phyloP scores from a whole-genome alignment of 805 yeast genomes.

The Metschnikowia continentalis region DNA sequence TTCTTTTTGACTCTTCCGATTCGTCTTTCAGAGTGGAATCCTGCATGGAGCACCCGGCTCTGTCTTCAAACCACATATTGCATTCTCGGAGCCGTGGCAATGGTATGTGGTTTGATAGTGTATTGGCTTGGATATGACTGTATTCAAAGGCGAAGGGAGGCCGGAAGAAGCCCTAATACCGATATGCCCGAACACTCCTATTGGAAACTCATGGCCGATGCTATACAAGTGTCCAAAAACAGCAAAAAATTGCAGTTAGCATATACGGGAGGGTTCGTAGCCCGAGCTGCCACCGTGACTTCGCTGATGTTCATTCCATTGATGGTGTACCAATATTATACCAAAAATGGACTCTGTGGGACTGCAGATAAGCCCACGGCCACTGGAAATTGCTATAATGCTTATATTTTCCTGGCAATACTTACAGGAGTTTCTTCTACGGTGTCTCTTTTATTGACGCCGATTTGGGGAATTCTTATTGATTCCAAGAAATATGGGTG shows the following conservation, averaged over 20 bases:
- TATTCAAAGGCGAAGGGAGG: conserved; percentile 28
- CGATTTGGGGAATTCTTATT: conserved; percentile 57
- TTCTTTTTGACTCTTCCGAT: conserved; percentile 56
- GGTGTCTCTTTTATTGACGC: conserved; percentile 55
- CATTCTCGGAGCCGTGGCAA: conserved; percentile 42
- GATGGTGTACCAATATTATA: conserved; percentile 54
- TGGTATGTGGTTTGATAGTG: conserved; percentile 37
- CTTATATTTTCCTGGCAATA: conserved; percentile 62
- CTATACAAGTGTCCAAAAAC: conserved; percentile 43
- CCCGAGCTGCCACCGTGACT: conserved; percentile 59
- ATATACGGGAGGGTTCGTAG: conserved; percentile 57
- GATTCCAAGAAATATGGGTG: conserved; percentile 38
- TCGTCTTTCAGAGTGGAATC: conserved; percentile 36
- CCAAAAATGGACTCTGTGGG: conserved; percentile 47
- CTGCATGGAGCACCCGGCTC: conserved; percentile 27
- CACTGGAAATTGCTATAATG: conserved; percentile 50
- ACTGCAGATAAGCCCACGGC: conserved; percentile 23
- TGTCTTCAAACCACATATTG: conserved; percentile 48
- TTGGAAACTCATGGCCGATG: conserved; percentile 40
- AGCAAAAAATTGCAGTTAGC: conserved; percentile 51
- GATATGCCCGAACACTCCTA: conserved; percentile 23
- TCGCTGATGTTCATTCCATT: conserved; percentile 60
- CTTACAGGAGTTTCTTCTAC: conserved; percentile 65
- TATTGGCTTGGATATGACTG: conserved; percentile 44
- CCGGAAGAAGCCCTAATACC: conserved; percentile 16